Base-by-base conservation (phyloP, 2,329 filamentous ascomycete species). In the Samsoniella hepiali region DNA sequence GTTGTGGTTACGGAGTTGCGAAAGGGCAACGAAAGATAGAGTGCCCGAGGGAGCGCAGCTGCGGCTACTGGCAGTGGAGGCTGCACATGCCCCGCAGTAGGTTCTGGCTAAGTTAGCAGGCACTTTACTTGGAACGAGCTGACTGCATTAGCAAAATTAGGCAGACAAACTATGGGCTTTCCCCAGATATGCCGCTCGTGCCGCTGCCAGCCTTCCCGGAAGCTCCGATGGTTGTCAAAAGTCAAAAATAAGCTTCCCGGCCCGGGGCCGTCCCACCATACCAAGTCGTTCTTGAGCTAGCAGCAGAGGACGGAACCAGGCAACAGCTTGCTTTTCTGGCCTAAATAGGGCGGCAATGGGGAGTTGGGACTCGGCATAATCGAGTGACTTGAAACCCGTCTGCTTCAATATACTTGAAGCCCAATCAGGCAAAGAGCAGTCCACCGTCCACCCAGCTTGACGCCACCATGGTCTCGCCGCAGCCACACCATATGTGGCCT, bases 71-170 rank as follows among this genome's bases (percentile, higher is more conserved):
- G 11, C 47, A 9, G 50, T 51, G 58, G 40, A 54, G 58, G 58
- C 11, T 55, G 47, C 36, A 34, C 45, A 11, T 38, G 58, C 51
- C 58, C 58, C 58, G 58, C 58, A 45, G 36, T 61, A 59, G 49
- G 49, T 61, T 44, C 58, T 54, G 40, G 49, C 50, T 22, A 54
- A 29, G 22, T 22, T 22, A 22, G 10, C 13, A 51, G 17, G 36
- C 47, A 60, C 47, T 60, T 13, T 44, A 60, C 8, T 17, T 44
- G 34, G 13, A 44, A 53, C 49, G 27, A 34, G 34, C 57, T 42
- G 45, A 47, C 47, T 3, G 27, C 27, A 34, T 22, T 22, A 31
- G 5, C 49, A 5, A 29, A 31, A 17, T 10, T 38, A 10, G 49
- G 49, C 10, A 51, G n/a, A n/a, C 15, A 7, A 27, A 31, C 22